Conservation (phyloP, 495 filamentous ascomycete species). For the Apiosordaria backusii region DNA sequence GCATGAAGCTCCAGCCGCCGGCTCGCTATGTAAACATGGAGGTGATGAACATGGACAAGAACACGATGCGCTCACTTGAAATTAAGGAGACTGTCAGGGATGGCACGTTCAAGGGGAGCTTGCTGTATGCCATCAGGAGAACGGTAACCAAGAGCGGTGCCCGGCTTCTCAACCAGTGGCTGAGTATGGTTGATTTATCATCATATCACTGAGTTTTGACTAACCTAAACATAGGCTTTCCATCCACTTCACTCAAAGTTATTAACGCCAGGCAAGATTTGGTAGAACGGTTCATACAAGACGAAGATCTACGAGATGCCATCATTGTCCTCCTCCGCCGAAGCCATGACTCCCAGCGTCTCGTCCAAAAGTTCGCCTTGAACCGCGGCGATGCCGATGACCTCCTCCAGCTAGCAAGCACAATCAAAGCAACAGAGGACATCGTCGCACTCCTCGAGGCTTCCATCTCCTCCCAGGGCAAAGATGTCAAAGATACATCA, state of each 20-base stretch:
- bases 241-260: conserved; percentile 74
- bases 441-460: conserved; percentile 50
- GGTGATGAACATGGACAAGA: conserved; percentile 87
- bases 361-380: conserved; percentile 89
- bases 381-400: conserved; percentile 94
- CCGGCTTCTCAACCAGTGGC: conserved; percentile 72
- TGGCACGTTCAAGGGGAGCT: conserved; percentile 67
- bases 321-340: conserved; percentile 64
- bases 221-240: conserved; percentile 51
- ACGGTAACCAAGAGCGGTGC: conserved; percentile 90
- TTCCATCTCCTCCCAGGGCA: neutral
- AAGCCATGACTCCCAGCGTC: conserved; percentile 80
- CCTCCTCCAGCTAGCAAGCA: conserved; percentile 73
- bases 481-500: no score
- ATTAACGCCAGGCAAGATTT: conserved; percentile 82
- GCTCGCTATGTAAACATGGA: conserved; percentile 65
- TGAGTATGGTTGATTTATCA: conserved; percentile 52
- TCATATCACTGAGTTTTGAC: conserved; percentile 8
- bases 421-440: conserved; percentile 72
- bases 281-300: conserved; percentile 65
- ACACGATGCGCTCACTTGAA: conserved; percentile 83
- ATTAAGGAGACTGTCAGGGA: conserved; percentile 82
- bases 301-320: conserved; percentile 61
- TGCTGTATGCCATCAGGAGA: conserved; percentile 81
- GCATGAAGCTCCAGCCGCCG: conserved; percentile 82